Evolutionary conservation across 2,329 filamentous ascomycete species (phyloP).

Genomic region (Sporothrix brasiliensis): DNA sequence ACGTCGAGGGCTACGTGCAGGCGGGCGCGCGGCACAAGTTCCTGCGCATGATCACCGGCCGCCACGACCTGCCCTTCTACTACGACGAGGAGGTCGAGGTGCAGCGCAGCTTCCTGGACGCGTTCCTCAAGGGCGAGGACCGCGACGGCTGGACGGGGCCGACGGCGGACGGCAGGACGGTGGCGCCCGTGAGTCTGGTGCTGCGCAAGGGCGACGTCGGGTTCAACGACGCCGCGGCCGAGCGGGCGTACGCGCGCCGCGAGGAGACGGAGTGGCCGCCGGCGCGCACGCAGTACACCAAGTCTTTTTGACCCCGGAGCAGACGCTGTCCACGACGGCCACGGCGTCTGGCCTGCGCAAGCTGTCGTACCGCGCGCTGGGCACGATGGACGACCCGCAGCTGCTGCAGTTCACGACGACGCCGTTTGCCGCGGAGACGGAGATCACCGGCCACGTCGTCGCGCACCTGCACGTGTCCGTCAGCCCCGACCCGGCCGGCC

Average conservation of each 20-base stretch:
- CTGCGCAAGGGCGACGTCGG: conserved; percentile 68
- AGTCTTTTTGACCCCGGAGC: conserved; percentile 59
- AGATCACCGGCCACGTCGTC: conserved; percentile 69
- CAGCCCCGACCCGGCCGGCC: background rate
- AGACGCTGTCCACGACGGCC: conserved; percentile 41
- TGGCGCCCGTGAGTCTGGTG: conserved; percentile 62
- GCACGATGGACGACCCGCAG: conserved; percentile 53
- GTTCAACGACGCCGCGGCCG: conserved; percentile 64
- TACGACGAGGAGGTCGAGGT: conserved; percentile 69
- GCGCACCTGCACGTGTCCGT: conserved; percentile 61
- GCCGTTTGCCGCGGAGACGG: conserved; percentile 60
- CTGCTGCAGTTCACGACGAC: conserved; percentile 60
- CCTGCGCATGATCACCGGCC: conserved; percentile 68
- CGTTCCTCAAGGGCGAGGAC: conserved; percentile 70
- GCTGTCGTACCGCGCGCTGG: conserved; percentile 62
- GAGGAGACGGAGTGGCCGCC: conserved; percentile 69
- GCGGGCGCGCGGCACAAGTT: conserved; percentile 70
- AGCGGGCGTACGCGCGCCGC: conserved; percentile 58
- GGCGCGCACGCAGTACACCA: conserved; percentile 64
- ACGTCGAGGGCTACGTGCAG: conserved; percentile 65
- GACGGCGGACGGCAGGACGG: conserved; percentile 48
- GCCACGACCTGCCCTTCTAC: conserved; percentile 74
- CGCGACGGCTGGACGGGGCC: conserved; percentile 58
- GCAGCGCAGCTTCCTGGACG: conserved; percentile 68
- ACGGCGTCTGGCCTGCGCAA: background rate